Evolutionary conservation across 2,329 filamentous ascomycete species (phyloP).

Genomic region (Fusarium humuli): DNA sequence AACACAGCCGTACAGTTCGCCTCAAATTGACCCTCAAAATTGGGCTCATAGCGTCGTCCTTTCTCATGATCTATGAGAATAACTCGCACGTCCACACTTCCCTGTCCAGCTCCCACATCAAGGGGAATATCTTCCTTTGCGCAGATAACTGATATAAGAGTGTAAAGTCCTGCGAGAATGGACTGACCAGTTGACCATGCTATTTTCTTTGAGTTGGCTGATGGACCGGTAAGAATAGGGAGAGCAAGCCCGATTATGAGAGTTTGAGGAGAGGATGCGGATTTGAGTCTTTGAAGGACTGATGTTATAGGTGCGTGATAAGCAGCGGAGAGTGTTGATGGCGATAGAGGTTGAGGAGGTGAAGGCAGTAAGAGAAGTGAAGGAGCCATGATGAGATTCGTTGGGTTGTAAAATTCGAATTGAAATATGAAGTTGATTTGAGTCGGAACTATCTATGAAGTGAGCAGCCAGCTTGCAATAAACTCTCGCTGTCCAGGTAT

Average conservation of each 20-base stretch:
- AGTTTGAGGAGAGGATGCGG: conserved; percentile 45
- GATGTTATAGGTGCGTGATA: conserved; percentile 70
- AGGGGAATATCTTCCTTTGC: conserved; percentile 70
- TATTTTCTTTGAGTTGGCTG: conserved; percentile 56
- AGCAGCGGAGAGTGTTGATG: conserved; percentile 64
- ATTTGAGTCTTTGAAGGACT: conserved; percentile 62
- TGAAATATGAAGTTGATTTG: background rate
- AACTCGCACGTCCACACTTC: conserved; percentile 80
- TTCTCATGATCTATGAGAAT: conserved; percentile 75
- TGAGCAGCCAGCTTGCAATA: background rate
- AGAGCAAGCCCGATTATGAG: conserved; percentile 70
- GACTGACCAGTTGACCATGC: conserved; percentile 77
- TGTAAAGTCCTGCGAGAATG: conserved; percentile 82
- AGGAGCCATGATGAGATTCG: conserved; percentile 10
- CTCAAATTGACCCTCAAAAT: conserved; percentile 54
- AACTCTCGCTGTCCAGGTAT: background rate
- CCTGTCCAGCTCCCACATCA: conserved; percentile 65
- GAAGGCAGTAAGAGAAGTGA: conserved; percentile 71
- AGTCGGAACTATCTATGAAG: background rate
- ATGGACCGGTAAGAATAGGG: conserved; percentile 67
- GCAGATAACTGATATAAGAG: conserved; percentile 78
- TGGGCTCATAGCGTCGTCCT: conserved; percentile 48
- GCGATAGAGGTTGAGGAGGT: conserved; percentile 67
- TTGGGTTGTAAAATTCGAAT: background rate
- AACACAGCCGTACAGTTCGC: conserved; percentile 61